phyloP scores from a whole-genome alignment of 2,329 filamentous ascomycete species.

The Metarhizium guizhouense region DNA sequence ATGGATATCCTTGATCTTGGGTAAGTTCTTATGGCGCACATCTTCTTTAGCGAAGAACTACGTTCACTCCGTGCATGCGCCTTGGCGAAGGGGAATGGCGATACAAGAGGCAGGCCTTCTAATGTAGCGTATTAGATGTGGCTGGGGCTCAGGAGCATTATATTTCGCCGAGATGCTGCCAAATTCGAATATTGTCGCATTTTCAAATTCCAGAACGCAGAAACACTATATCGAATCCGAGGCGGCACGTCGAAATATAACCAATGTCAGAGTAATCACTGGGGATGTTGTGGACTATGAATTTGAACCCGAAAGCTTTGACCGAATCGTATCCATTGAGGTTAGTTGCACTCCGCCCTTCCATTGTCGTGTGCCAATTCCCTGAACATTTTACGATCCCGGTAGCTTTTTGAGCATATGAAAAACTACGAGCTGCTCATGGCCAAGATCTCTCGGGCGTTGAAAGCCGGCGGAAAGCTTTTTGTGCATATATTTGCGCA shows the following conservation, averaged over 20 bases:
- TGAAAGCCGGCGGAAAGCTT: slow-evolving; percentile 55
- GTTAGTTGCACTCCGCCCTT: slow-evolving; percentile 12
- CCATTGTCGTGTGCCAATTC: neutral
- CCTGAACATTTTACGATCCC: neutral
- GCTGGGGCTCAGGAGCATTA: slow-evolving; percentile 58
- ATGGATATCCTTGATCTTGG: slow-evolving; percentile 55
- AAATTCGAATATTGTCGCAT: slow-evolving; percentile 52
- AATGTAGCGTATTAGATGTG: slow-evolving; percentile 38
- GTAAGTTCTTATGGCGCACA: slow-evolving; percentile 24
- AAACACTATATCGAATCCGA: slow-evolving; percentile 56
- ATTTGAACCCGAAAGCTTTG: slow-evolving; percentile 48
- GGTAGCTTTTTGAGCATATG: slow-evolving; percentile 64
- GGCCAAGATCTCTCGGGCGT: slow-evolving; percentile 48
- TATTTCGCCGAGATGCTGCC: slow-evolving; percentile 59
- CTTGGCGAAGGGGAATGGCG: neutral
- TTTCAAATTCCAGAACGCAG: slow-evolving; percentile 62
- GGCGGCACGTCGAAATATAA: slow-evolving; percentile 45
- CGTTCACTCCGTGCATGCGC: neutral
- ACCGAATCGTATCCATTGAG: slow-evolving; percentile 59
- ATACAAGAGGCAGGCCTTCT: neutral
- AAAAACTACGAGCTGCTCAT: slow-evolving; percentile 64
- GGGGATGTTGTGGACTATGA: slow-evolving; percentile 59
- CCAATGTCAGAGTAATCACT: slow-evolving; percentile 55
- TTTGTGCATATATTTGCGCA: slow-evolving; percentile 64
- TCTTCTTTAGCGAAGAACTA: neutral